Base-by-base conservation (phyloP, 1,139 yeast genomes). In the Yamadazyma diospyri region DNA sequence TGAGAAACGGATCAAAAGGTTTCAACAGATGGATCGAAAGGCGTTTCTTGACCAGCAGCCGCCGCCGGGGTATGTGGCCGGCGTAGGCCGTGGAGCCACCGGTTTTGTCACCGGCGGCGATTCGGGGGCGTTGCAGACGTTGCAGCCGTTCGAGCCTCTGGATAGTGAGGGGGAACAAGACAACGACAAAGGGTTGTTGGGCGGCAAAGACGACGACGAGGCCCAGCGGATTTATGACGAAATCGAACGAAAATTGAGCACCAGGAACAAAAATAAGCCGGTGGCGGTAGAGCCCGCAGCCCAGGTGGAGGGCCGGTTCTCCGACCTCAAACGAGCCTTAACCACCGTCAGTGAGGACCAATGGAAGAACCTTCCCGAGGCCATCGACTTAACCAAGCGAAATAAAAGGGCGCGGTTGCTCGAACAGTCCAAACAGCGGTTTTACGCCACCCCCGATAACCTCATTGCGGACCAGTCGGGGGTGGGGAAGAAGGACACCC, bases 21-120 rank as follows among this genome's bases (percentile, higher is more conserved):
- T n/a, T n/a, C n/a, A n/a, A 18, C 20, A 6, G 9, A 73, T 74
- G 79, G 76, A 71, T 18, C 51, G 76, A 32, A 61, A 61, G 43
- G 67, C 77, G n/a, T 92, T 92, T 57, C 67, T 92, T 35, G 89
- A 83, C 49, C 88, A 84, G 61, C 79, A 81, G 42, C 82, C 97
- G 0, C 98, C 98, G 0, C 76, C 82, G 3, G 95, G 95, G 5
- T 92, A 92, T 53, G 75, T 88, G 24, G 84, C 97, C 2, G 98
- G 98, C 20, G 61, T 88, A 6, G 98, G 97, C 0, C 69, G 98
- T 51, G 98, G 98, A 12, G 98, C 97, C 2, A 76, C 86, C 0
- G 97, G 97, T 1, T 89, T 89, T 55, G 78, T 92, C 0, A 85
- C 95, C 0, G 73, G 87, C 39, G 84, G 92, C 2, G 94, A 83